Conservation (phyloP, 164 flowering plant species). For the Dillenia turbinata region DNA sequence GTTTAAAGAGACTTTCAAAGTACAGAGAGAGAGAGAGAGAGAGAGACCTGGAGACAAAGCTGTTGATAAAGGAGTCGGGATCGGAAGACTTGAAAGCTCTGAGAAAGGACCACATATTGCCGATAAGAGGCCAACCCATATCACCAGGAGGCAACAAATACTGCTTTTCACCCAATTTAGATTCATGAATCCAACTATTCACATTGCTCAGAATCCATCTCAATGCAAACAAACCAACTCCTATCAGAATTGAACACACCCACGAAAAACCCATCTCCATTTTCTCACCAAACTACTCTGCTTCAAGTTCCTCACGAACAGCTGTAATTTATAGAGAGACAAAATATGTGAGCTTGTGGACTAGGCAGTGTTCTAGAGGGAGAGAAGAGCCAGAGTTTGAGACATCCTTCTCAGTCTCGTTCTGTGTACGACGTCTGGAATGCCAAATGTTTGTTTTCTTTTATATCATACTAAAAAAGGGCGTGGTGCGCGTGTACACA, state of each 20-base stretch:
- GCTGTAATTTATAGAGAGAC: too few species aligned
- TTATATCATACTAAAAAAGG: too few species aligned
- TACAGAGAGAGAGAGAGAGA: not conserved
- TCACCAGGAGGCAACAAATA: slow-evolving; percentile 77
- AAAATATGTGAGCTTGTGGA: too few species aligned
- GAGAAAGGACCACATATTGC: slow-evolving; percentile 82
- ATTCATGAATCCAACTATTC: slow-evolving; percentile 55
- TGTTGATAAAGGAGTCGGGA: slow-evolving; percentile 75
- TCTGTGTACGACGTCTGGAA: too few species aligned
- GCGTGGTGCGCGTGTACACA: too few species aligned
- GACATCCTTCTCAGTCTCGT: too few species aligned
- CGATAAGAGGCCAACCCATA: slow-evolving; percentile 79
- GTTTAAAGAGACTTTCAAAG: too few species aligned
- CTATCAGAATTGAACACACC: not conserved
- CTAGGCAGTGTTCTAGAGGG: too few species aligned
- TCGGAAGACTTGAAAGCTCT: slow-evolving; percentile 65
- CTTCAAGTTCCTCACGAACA: too few species aligned
- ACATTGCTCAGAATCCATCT: slow-evolving; percentile 28
- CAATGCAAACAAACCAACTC: slow-evolving; percentile 22
- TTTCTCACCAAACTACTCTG: too few species aligned
- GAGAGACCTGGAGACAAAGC: slow-evolving; percentile 51
- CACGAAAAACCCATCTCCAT: slow-evolving; percentile 9
- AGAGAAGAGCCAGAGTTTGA: too few species aligned
- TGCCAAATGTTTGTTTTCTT: too few species aligned
- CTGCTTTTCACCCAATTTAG: slow-evolving; percentile 42